Base-by-base conservation (phyloP, 2,329 filamentous ascomycete genomes). In the Fusarium haematococcum region DNA sequence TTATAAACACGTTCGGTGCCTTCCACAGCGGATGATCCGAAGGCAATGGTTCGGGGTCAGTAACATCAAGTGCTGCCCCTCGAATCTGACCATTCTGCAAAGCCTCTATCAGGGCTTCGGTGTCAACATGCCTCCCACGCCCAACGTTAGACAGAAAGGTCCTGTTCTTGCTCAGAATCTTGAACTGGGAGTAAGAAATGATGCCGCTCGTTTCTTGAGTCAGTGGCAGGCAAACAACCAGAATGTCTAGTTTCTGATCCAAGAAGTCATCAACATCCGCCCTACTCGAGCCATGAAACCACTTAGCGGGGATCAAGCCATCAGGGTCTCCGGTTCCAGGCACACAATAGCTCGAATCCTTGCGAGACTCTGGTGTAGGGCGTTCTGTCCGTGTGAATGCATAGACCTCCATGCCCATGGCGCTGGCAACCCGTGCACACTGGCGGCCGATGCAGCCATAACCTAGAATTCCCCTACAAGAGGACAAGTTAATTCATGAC, bases 361-460 rank as follows among this genome's bases (percentile, higher is more conserved):
- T 52, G 10, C 58, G 87, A 14, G 88, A 89, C 65, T 90, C 90
- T 0, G 88, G 85, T 0, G 91, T 93, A 2, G 84, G 76, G 41
- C 89, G 88, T 1, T 90, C 88, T 2, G 85, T 87, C 0, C 89
- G 88, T 0, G 92, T 94, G 81, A 91, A 93, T 2, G 91, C 92
- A 74, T 92, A 85, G 2, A 94, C 88, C 52, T 89, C 84, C 88
- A 92, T 92, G 6, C 92, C 92, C 77, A 92, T 80, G 6, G 90
- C 89, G n/a, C 85, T 83, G 5, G 87, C 87, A 10, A 92, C 85
- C 6, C 82, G 79, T 6, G 83, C 85, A 59, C 77, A 77, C 57
- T 86, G 84, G 3, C 85, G 80, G 5, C 85, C 85, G 50, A 87
- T 86, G 43, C 82, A 80, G 30, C 85, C 85, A 68, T 86, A 87